A percentile compares a stretch with the other conserved stretches of the same genome.
Evolutionary conservation across 371 early-diverging fungal genomes (phyloP).

Genomic region (Nematocida major): DNA sequence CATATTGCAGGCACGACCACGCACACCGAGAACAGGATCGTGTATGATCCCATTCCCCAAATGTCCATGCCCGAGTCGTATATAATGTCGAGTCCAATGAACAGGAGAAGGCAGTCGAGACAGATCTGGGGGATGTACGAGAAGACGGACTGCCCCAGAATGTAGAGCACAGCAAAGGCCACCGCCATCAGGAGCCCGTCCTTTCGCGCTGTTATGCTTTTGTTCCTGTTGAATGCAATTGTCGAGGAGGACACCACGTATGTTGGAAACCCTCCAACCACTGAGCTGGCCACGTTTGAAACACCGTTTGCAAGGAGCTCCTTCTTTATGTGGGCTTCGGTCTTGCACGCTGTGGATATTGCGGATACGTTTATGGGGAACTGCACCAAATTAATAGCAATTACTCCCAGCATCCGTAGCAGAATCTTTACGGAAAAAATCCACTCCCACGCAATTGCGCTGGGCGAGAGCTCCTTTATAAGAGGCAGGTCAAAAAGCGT

Average conservation of each 20-base stretch:
- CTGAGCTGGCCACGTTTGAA: not conserved
- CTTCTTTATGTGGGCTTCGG: not conserved
- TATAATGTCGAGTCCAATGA: conserved; percentile 49
- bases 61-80: not conserved
- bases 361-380: conserved; percentile 36
- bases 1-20: not conserved
- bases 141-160: not conserved
- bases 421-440: not conserved
- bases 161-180: not conserved
- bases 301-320: conserved; percentile 29
- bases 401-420: not conserved
- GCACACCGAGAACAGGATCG: not conserved
- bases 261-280: conserved; percentile 21
- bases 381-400: conserved; percentile 20
- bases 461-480: not conserved
- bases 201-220: not conserved
- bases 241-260: conserved; percentile 47
- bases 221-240: conserved; percentile 20
- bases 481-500: conserved; percentile 11
- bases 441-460: not conserved
- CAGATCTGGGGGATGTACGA: conserved; percentile 10
- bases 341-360: not conserved
- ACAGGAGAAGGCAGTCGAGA: conserved; percentile 31
- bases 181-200: conserved; percentile 7
- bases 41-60: not conserved